phyloP scores from a whole-genome alignment of 2,329 filamentous ascomycete species.

The Boeremia exigua region DNA sequence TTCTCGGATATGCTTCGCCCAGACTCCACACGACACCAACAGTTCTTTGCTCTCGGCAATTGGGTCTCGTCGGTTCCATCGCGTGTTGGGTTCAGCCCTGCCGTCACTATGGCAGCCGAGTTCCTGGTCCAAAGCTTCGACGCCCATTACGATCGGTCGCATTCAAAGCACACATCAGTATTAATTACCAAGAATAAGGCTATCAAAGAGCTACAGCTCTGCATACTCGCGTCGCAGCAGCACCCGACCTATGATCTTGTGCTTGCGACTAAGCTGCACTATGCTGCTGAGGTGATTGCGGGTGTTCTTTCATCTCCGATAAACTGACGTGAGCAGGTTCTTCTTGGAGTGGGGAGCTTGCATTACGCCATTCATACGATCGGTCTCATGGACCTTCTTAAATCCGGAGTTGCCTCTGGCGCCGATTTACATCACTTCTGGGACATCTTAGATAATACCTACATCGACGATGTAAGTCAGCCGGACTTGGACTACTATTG shows the following conservation, averaged over 20 bases:
- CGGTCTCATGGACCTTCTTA: conserved; percentile 6
- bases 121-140: conserved; percentile 2
- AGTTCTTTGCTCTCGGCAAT: conserved; percentile 3
- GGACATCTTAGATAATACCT: conserved; percentile 10
- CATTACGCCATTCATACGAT: conserved; percentile 9
- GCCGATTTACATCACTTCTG: conserved; percentile 3
- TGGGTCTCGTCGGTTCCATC: conserved; percentile 7
- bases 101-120: conserved; percentile 4
- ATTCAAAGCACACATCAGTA: neutral
- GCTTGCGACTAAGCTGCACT: conserved; percentile 8
- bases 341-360: conserved; percentile 4
- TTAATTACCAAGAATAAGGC: neutral
- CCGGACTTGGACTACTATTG: neutral
- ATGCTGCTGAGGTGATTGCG: conserved; percentile 6
- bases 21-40: neutral
- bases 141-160: neutral
- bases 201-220: neutral
- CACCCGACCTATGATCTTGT: neutral
- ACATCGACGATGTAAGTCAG: conserved; percentile 6
- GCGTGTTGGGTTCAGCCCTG: neutral
- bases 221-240: neutral
- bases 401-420: neutral
- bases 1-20: neutral
- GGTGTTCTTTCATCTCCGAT: fast-evolving
- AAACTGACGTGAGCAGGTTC: neutral